These are phyloP conservation scores for Wickerhamomyces ciferrii DNA, from an alignment of 805 yeast species.

Conservation along the genomic window DNA sequence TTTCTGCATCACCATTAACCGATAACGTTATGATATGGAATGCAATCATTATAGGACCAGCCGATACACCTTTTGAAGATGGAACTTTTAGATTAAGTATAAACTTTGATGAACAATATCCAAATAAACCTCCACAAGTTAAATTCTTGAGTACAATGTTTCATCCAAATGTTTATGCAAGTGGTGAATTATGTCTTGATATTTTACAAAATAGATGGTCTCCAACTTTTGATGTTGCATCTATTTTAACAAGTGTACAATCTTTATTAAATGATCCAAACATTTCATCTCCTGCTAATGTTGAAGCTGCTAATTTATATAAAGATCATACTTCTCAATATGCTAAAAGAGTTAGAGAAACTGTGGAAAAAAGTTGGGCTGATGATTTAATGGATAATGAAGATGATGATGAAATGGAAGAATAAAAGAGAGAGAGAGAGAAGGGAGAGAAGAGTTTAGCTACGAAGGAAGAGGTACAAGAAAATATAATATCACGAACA, in stretches of 20 bases:
- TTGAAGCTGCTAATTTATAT: conserved; percentile 93
- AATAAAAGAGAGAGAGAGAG: neutral
- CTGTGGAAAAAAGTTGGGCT: conserved; percentile 93
- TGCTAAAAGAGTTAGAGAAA: conserved; percentile 84
- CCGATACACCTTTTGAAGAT: conserved; percentile 96
- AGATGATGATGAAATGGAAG: conserved; percentile 31
- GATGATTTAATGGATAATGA: conserved; percentile 66
- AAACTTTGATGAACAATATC: conserved; percentile 95
- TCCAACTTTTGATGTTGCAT: conserved; percentile 96
- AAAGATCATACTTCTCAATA: conserved; percentile 94
- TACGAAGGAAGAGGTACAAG: too few relatives aligned
- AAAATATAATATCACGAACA: too few relatives aligned
- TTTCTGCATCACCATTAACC: conserved; percentile 93
- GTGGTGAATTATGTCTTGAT: conserved; percentile 93
- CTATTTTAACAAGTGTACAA: conserved; percentile 90
- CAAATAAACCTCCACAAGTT: conserved; percentile 93
- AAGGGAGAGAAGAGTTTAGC: too few relatives aligned
- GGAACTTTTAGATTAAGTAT: conserved; percentile 87
- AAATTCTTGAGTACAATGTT: conserved; percentile 92
- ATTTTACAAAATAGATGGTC: conserved; percentile 97
- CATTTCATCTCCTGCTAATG: conserved; percentile 95
- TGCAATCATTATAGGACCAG: conserved; percentile 96
- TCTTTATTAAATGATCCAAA: conserved; percentile 93
- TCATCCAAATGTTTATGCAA: conserved; percentile 95
- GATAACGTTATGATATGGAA: conserved; percentile 98